Conservation (phyloP, 441 rosid genomes). For the Euphorbia schlechtendalii region DNA sequence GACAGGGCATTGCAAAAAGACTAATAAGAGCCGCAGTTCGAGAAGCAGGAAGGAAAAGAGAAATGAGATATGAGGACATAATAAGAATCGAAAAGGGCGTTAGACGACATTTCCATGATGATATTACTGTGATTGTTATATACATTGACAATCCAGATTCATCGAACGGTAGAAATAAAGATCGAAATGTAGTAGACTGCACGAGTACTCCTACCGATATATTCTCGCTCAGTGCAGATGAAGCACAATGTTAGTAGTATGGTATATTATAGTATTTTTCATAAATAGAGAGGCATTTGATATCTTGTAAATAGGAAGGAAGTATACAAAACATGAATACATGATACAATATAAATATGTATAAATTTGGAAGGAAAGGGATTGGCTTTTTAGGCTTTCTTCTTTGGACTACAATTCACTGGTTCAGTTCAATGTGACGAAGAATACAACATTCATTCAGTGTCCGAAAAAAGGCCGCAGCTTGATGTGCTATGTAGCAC, state of each 20-base stretch:
- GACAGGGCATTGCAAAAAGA: slow-evolving; percentile 56
- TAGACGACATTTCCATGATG: slow-evolving; percentile 59
- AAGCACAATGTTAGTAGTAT: slow-evolving; percentile 16
- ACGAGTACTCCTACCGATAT: slow-evolving; percentile 41
- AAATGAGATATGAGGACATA: slow-evolving; percentile 39
- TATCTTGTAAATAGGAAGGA: slow-evolving; percentile 12
- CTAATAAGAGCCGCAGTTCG: slow-evolving; percentile 47
- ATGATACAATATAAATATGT: too few relatives aligned
- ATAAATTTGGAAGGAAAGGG: neutral
- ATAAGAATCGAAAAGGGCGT: slow-evolving; percentile 36
- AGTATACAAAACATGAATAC: neutral
- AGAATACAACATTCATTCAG: too few relatives aligned
- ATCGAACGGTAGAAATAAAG: slow-evolving; percentile 23
- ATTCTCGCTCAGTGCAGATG: slow-evolving; percentile 26
- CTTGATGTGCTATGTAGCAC: too few relatives aligned
- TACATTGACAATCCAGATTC: slow-evolving; percentile 34
- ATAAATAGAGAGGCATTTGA: neutral
- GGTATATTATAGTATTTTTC: neutral
- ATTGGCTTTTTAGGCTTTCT: too few relatives aligned
- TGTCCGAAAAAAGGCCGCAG: too few relatives aligned
- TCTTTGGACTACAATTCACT: too few relatives aligned
- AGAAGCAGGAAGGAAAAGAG: slow-evolving; percentile 53
- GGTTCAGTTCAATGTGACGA: too few relatives aligned
- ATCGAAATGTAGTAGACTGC: slow-evolving; percentile 18
- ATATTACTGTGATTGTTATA: slow-evolving; percentile 49